Base-by-base conservation (phyloP, 2,329 filamentous ascomycete species). In the Fusarium clavum region DNA sequence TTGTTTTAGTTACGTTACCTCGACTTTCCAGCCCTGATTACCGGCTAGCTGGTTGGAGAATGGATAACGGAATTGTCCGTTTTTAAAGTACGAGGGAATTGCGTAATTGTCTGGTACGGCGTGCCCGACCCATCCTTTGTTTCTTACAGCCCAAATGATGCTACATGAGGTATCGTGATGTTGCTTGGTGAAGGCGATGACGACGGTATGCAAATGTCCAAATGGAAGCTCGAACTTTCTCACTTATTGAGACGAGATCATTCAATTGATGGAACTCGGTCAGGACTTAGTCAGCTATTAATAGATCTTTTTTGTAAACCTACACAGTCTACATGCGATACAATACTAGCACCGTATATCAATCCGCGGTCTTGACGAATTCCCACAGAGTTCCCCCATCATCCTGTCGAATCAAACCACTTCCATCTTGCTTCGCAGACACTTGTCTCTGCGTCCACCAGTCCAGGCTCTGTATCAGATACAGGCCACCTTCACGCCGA, bases 401-500 rank as follows among this genome's bases (percentile, higher is more conserved):
- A 10, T 43, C 49, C 14, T 58, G 20, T 7, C 34, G 20, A 52
- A 22, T 44, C 5, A 58, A 6, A 3, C 46, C 55, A 22, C 3
- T 53, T 8, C 34, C 47, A 8, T 53, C 38, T 7, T 44, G 1
- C 13, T 20, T 34, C 3, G 38, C 38, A 27, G 55, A 58, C 4
- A 58, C 55, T 12, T 53, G 27, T 22, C 55, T 53, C 30, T 58
- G 47, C 7, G 22, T 53, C 55, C 47, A 58, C 38, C 38, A 58
- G 6, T 58, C 38, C 6, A 58, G 10, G 6, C 9, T 34, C 12
- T 53, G 27, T 4, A 58, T 27, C 4, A 16, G 18, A 11, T 44
- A 58, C 18, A 58, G 4, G 9, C 48, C 56, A 13, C 29, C 38
- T 43, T 53, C 22, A 10, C 47, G 47, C 18, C 22, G 9, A 18